Evolutionary conservation across 352 stramenopile genomes (phyloP).

Genomic region (Blastocystis sp.): DNA sequence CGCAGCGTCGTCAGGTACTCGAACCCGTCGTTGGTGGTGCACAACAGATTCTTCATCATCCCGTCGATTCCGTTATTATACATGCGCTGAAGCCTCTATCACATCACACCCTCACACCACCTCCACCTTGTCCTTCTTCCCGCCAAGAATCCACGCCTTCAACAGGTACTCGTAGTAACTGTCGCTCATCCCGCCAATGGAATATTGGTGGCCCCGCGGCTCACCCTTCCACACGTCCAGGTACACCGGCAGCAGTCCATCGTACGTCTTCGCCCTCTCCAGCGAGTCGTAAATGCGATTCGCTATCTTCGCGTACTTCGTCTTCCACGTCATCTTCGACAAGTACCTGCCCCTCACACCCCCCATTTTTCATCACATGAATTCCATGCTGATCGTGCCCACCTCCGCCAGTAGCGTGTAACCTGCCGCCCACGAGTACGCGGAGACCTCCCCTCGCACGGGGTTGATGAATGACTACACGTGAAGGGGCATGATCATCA

Average conservation of each 20-base stretch:
- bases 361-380: neutral
- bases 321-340: conserved; percentile 82
- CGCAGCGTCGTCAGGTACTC: conserved; percentile 25
- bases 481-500: conserved; percentile 82
- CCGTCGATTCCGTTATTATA: conserved; percentile 82
- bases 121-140: conserved; percentile 79
- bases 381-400: conserved; percentile 24
- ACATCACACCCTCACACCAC: neutral
- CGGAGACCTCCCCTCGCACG: neutral
- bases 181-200: conserved; percentile 84
- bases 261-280: conserved; percentile 77
- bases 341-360: conserved; percentile 77
- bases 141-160: conserved; percentile 94
- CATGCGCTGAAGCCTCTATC: conserved; percentile 76
- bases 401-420: conserved; percentile 76
- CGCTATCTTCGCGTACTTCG: conserved; percentile 81
- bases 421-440: conserved; percentile 66
- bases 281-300: conserved; percentile 82
- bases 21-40: conserved; percentile 69
- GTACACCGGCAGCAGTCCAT: conserved; percentile 62
- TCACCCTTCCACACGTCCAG: conserved; percentile 79
- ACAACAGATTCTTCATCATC: conserved; percentile 81
- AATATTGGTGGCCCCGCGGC: conserved; percentile 76
- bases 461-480: conserved; percentile 79
- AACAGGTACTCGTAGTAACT: conserved; percentile 98